These are phyloP conservation scores for Fusarium globosum DNA, from an alignment of 2,329 filamentous ascomycete genomes.

Conservation along the genomic window DNA sequence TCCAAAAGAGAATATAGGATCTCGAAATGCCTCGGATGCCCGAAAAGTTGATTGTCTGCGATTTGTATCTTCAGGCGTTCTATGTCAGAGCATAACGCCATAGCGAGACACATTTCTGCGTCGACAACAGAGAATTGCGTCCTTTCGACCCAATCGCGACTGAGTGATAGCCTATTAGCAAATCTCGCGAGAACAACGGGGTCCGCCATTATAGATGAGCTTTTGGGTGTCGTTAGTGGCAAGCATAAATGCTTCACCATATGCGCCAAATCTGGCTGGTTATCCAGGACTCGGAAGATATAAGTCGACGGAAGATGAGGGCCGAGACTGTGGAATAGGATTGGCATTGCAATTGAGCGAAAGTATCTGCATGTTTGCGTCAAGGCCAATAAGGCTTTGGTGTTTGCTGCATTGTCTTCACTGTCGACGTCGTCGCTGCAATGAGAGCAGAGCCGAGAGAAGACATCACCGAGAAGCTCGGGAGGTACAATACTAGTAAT, in stretches of 20 bases:
- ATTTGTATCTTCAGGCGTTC: not conserved
- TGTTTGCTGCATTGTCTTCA: not conserved
- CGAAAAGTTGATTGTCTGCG: rapidly evolving
- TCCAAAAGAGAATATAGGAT: rapidly evolving
- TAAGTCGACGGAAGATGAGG: not conserved
- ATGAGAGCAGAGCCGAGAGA: not conserved
- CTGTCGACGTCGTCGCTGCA: rapidly evolving
- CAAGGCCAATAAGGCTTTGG: not conserved
- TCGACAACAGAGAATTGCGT: rapidly evolving
- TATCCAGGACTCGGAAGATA: rapidly evolving
- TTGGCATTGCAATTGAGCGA: not conserved
- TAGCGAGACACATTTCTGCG: not conserved
- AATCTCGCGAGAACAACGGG: too few relatives aligned
- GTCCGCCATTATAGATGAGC: not conserved
- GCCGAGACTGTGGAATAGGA: rapidly evolving
- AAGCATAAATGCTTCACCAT: not conserved
- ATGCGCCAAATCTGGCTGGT: rapidly evolving
- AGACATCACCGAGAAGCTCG: rapidly evolving
- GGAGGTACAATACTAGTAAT: rapidly evolving
- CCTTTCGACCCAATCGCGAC: rapidly evolving
- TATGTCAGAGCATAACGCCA: not conserved
- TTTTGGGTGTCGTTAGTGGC: rapidly evolving
- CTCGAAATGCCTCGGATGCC: not conserved
- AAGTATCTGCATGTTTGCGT: rapidly evolving
- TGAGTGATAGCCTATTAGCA: not conserved